phyloP scores from a whole-genome alignment of 768 basidiomycete genomes.

The Podaxis rugospora region DNA sequence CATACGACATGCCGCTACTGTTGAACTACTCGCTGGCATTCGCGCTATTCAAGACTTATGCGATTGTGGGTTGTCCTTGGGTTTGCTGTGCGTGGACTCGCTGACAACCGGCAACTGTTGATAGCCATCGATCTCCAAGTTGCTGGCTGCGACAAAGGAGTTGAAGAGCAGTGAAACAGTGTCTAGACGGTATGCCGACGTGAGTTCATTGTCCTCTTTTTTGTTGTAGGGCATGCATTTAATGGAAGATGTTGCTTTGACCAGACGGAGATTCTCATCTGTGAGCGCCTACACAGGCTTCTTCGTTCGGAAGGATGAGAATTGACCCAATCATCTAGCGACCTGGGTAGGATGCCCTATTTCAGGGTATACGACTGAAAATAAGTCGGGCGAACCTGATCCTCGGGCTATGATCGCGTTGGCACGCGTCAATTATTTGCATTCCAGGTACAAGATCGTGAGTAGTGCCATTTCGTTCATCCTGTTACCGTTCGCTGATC shows the following conservation, averaged over 20 bases:
- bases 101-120: not conserved
- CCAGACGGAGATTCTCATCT: slow-evolving; percentile 42
- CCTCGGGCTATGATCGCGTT: slow-evolving; percentile 32
- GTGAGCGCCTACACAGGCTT: slow-evolving; percentile 16
- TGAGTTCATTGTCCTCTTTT: slow-evolving; percentile 21
- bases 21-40: slow-evolving; percentile 37
- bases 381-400: slow-evolving; percentile 17
- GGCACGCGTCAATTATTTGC: slow-evolving; percentile 35
- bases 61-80: slow-evolving; percentile 29
- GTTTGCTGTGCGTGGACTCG: not conserved
- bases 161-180: slow-evolving; percentile 30
- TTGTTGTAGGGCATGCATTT: not conserved
- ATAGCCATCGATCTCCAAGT: slow-evolving; percentile 42
- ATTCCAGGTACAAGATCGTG: slow-evolving; percentile 34
- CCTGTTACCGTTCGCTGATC: not conserved
- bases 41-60: slow-evolving; percentile 53
- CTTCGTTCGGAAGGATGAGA: not conserved
- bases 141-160: slow-evolving; percentile 38
- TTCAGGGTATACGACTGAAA: slow-evolving; percentile 11
- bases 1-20: slow-evolving; percentile 44
- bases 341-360: slow-evolving; percentile 29
- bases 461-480: slow-evolving; percentile 8
- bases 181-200: slow-evolving; percentile 44
- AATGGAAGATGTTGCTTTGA: slow-evolving; percentile 2
- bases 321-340: slow-evolving; percentile 14